Percentiles rank a stretch among this genome's conserved stretches.
Evolutionary conservation across 371 early-diverging fungal species (phyloP).

Genomic region (Apophysomyces trapeziformis): DNA sequence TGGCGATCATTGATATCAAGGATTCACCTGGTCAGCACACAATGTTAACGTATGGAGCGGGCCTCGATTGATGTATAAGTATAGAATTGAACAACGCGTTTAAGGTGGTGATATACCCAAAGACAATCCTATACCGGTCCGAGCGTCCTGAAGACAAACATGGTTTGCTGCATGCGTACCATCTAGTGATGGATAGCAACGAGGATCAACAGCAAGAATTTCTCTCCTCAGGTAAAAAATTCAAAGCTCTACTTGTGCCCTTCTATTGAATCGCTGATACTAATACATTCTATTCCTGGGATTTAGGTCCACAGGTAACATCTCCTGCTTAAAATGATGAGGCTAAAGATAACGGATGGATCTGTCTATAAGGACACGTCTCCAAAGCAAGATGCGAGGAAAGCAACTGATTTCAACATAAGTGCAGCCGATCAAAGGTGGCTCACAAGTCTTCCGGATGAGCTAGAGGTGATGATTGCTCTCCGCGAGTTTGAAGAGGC

Average conservation of each 20-base stretch:
- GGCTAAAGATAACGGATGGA: neutral
- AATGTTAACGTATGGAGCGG: neutral
- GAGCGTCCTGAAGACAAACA: constrained; percentile 77
- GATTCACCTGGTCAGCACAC: constrained; percentile 68
- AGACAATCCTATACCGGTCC: constrained; percentile 75
- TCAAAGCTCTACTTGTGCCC: neutral
- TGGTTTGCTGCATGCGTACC: constrained; percentile 68
- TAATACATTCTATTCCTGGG: neutral
- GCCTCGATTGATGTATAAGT: neutral
- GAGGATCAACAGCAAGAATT: constrained; percentile 52
- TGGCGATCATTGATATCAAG: constrained; percentile 80
- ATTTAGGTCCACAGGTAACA: neutral
- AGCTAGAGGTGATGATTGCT: constrained; percentile 88
- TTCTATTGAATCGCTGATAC: neutral
- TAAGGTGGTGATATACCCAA: constrained; percentile 75
- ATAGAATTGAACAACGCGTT: constrained; percentile 59
- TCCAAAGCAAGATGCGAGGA: neutral
- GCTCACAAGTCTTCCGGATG: constrained; percentile 80
- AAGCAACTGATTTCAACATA: constrained; percentile 17
- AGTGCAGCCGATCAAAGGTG: constrained; percentile 58
- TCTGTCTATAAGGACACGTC: neutral
- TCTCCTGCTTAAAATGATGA: neutral
- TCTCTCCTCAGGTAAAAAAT: constrained; percentile 21
- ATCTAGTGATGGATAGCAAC: constrained; percentile 68
- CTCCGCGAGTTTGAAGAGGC: constrained; percentile 86